These are phyloP conservation scores for Monosporascus sp. DNA, from an alignment of 2,329 filamentous ascomycete species.

Conservation along the genomic window DNA sequence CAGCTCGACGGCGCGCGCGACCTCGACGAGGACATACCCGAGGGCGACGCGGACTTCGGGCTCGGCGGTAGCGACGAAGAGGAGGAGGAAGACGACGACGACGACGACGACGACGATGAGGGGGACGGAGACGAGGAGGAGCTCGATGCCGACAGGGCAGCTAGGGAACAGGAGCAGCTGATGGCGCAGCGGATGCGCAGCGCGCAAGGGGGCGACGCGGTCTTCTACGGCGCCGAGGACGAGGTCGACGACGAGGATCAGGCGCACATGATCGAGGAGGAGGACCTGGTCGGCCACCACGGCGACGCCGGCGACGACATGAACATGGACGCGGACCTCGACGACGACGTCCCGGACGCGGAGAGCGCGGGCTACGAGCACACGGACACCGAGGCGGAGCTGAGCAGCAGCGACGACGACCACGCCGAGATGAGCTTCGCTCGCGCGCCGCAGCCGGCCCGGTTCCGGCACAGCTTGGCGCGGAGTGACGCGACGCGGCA, in stretches of 20 bases:
- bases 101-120: slow-evolving; percentile 29
- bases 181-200: slow-evolving; percentile 44
- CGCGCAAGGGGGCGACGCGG: slow-evolving; percentile 52
- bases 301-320: slow-evolving; percentile 33
- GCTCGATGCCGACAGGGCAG: slow-evolving; percentile 26
- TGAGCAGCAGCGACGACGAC: slow-evolving; percentile 42
- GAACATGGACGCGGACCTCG: slow-evolving; percentile 64
- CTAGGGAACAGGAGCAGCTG: slow-evolving; percentile 32
- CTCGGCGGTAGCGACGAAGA: slow-evolving; percentile 40
- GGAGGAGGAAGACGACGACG: slow-evolving; percentile 31
- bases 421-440: slow-evolving; percentile 33
- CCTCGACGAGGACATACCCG: slow-evolving; percentile 69
- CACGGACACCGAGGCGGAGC: slow-evolving; percentile 67
- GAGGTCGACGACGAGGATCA: slow-evolving; percentile 50
- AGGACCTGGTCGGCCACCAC: slow-evolving; percentile 43
- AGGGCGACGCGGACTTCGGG: slow-evolving; percentile 54
- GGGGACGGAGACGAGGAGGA: slow-evolving; percentile 29
- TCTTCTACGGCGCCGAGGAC: slow-evolving; percentile 51
- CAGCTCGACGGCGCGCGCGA: slow-evolving; percentile 55
- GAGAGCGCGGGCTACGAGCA: slow-evolving; percentile 66
- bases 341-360: slow-evolving; percentile 65
- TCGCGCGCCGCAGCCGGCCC: slow-evolving; percentile 24
- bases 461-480: slow-evolving; percentile 33
- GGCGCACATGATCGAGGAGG: slow-evolving; percentile 58
- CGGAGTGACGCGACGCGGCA: slow-evolving; percentile 37